Evolutionary conservation across 495 filamentous ascomycete genomes (phyloP), one percentile per base, ranked within the genome.

Genomic region (Schizothecium vesticola): DNA sequence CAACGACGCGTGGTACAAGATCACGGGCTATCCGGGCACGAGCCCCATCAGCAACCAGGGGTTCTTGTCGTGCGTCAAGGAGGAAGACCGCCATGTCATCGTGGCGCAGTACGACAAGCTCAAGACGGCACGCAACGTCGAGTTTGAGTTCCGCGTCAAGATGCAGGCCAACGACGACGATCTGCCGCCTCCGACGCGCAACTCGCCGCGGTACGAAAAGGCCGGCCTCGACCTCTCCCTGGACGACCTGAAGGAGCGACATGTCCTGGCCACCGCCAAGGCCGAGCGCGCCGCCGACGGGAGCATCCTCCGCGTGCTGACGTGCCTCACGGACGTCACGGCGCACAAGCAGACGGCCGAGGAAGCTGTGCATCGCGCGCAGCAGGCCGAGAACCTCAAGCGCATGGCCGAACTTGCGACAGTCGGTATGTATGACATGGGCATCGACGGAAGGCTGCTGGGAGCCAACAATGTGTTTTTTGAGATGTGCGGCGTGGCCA

Each of bases 1-100:
- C 59, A 91, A 91, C 75, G 84, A 90, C 56, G 86, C 87, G 19
- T 91, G 88, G 87, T 75, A 78, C 58, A 75, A 78, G 43, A 79
- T 81, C 29, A 80, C 77, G 0, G 76, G 76, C 3, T 72, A 70
- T 36, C 72, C 71, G 5, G 69, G 71, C 9, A 75, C 66, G 28
- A 61, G 74, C 43, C 57, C 75, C 0, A 70, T 82, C 31, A 66
- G 65, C 11, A 74, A 68, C 19, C 69, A 75, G 36, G 79, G 67
- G 19, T 79, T 83, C 59, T 63, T 81, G 16, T 71, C 74, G 3
- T 80, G 79, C 36, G 78, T 81, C 28, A 76, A 75, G 11, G 79
- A 81, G 24, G 80, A 82, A 28, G 80, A 83, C 62, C 75, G 72
- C 21, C 68, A 67, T 0, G 72, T 74, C 33, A 69, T 83, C 58